These are phyloP conservation scores for Sarocladium brachiariae DNA, from an alignment of 2,329 filamentous ascomycete species.

Conservation along the genomic window DNA sequence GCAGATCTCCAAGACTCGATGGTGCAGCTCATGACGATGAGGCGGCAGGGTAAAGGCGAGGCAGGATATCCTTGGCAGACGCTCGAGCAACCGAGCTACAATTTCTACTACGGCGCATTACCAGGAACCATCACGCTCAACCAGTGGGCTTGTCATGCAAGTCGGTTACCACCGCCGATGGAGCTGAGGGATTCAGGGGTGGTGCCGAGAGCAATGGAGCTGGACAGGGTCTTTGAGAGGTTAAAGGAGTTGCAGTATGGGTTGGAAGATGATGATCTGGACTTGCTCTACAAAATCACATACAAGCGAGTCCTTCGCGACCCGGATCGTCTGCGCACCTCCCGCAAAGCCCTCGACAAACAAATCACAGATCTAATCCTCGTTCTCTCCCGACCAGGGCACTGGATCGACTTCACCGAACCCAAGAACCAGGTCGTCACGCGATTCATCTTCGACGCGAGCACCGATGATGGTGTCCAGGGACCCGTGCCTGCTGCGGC, in stretches of 20 bases:
- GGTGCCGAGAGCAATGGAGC: conserved; percentile 52
- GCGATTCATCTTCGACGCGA: conserved; percentile 60
- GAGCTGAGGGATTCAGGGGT: conserved; percentile 52
- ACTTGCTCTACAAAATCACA: conserved; percentile 55
- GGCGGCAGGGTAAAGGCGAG: conserved; percentile 34
- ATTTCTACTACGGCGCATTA: conserved; percentile 58
- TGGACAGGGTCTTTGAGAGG: conserved; percentile 52
- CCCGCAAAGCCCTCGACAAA: conserved; percentile 58
- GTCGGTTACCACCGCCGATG: conserved; percentile 47
- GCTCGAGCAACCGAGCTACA: conserved; percentile 66
- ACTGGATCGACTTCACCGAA: conserved; percentile 68
- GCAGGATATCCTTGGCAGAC: conserved; percentile 58
- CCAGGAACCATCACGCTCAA: conserved; percentile 68
- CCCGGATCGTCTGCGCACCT: conserved; percentile 53
- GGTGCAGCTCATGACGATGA: conserved; percentile 52
- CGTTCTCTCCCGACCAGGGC: conserved; percentile 54
- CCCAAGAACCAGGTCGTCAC: conserved; percentile 67
- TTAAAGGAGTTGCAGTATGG: conserved; percentile 50
- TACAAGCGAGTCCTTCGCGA: conserved; percentile 63
- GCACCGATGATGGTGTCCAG: conserved; percentile 47
- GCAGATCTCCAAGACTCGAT: conserved; percentile 47
- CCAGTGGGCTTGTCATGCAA: conserved; percentile 57
- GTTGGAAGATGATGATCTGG: conserved; percentile 49
- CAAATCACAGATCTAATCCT: conserved; percentile 68
- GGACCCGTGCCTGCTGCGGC: not conserved